phyloP scores from a whole-genome alignment of 441 rosid genomes.

The Erodium chrysanthum region DNA sequence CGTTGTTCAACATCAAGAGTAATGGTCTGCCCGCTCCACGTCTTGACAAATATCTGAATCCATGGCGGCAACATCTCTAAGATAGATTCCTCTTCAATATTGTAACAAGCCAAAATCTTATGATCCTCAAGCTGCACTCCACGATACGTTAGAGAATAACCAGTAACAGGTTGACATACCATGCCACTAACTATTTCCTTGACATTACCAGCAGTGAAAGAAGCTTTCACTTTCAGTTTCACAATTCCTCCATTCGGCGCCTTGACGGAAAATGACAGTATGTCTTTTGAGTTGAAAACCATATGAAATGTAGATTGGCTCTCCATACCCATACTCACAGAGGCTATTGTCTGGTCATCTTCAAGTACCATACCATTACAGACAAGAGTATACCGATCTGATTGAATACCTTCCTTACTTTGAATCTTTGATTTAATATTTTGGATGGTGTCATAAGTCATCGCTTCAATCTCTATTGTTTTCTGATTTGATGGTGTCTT shows the following conservation, averaged over 20 bases:
- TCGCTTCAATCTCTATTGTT: constrained; percentile 18
- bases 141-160: constrained; percentile 1
- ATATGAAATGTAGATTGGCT: constrained; percentile 20
- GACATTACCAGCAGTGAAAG: constrained; percentile 21
- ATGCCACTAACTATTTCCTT: constrained; percentile 21
- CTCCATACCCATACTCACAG: constrained; percentile 10
- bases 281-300: constrained; percentile 20
- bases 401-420: constrained; percentile 18
- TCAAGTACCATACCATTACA: constrained; percentile 22
- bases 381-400: constrained; percentile 18
- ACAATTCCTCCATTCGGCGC: constrained; percentile 9
- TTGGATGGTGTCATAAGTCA: constrained; percentile 15
- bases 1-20: constrained; percentile 12
- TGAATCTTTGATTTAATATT: constrained; percentile 22
- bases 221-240: constrained; percentile 18
- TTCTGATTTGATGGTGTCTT: constrained; percentile 15
- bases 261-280: constrained; percentile 21
- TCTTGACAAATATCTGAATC: constrained; percentile 10
- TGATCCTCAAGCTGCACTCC: constrained; percentile 26
- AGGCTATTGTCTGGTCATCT: constrained; percentile 23
- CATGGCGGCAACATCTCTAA: background rate
- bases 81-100: constrained; percentile 7
- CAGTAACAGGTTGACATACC: constrained; percentile 5
- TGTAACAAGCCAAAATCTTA: constrained; percentile 25
- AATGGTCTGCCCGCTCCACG: background rate